A percentile compares a stretch with the other conserved stretches of the same genome.
phyloP scores from a whole-genome alignment of 2,329 filamentous ascomycete species.

The Ophiostoma ulmi region DNA sequence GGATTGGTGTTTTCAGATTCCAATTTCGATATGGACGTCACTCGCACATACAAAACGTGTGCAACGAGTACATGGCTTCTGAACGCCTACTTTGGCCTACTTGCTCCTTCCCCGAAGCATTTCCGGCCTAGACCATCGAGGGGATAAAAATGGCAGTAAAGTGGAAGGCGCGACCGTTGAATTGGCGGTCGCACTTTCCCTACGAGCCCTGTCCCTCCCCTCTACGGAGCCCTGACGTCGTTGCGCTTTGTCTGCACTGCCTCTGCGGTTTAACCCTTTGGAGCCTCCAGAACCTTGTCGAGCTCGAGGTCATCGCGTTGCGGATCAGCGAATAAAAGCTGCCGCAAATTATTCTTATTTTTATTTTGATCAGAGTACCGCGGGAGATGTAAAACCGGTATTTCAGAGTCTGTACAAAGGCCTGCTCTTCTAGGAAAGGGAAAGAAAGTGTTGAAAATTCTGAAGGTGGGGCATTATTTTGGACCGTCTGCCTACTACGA shows the following conservation, averaged over 20 bases:
- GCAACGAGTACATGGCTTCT: not conserved
- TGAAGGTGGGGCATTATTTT: conserved; percentile 21
- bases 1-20: not conserved
- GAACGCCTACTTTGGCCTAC: not conserved
- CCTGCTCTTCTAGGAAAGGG: not conserved
- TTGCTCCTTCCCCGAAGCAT: not conserved
- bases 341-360: not conserved
- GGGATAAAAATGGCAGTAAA: not conserved
- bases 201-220: not conserved
- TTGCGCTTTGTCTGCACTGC: conserved; percentile 4
- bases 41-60: not conserved
- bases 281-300: not conserved
- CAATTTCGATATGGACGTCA: not conserved
- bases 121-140: not conserved
- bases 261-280: not conserved
- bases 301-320: not conserved
- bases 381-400: not conserved
- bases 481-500: not conserved
- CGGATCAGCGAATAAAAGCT: not conserved
- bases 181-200: not conserved
- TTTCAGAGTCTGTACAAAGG: not conserved
- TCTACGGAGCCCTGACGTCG: not conserved
- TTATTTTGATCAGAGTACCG: not conserved
- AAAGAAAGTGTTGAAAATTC: conserved; percentile 17
- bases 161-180: not conserved